Base-by-base conservation (phyloP, 352 stramenopile species). In the Thalassiosira ordinaria region DNA sequence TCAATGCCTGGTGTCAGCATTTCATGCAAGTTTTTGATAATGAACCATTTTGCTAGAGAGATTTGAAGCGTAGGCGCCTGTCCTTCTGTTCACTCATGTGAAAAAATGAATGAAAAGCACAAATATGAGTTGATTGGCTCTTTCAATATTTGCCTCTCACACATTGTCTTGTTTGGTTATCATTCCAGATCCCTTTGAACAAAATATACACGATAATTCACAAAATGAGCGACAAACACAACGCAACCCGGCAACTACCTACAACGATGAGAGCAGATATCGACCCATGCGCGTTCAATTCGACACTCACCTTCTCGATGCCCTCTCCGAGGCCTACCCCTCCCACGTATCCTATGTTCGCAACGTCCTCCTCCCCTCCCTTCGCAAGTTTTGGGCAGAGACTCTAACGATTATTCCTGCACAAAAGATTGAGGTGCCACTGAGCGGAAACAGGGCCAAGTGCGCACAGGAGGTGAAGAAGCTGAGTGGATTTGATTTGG, bases 221-320 rank as follows among this genome's bases (percentile, higher is more conserved):
- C 20, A 47, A 20, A 41, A 20, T 39, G 2, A n/a, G 13, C 56
- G 20, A 20, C 59, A 59, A 57, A 49, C 16, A n/a, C 39, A 73
- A 13, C 60, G 62, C 56, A 46, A 44, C n/a, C 57, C 39, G 14
- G 24, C 41, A 51, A 46, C 9, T n/a, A 14, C 9, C 11, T 41
- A 53, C 39, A 51, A 27, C 37, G 29, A 47, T 52, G 39, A 33
- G 37, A 72, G 65, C 29, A 29, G 47, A 11, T 81, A 69, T 37
- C n/a, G 64, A 56, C 69, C 69, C n/a, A 76, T 85, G 16, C 57
- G 77, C 1, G 39, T 85, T 2, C 69, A 73, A 64, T 85, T 80
- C 57, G 69, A 85, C 26, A 85, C 77, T 0, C 60, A 74, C 60
- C n/a, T 74, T 18, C 64, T 85, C 24, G 70, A 85, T 59, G 67